phyloP scores from a whole-genome alignment of 2,329 filamentous ascomycete genomes.

The Trichoderma citrinoviride region DNA sequence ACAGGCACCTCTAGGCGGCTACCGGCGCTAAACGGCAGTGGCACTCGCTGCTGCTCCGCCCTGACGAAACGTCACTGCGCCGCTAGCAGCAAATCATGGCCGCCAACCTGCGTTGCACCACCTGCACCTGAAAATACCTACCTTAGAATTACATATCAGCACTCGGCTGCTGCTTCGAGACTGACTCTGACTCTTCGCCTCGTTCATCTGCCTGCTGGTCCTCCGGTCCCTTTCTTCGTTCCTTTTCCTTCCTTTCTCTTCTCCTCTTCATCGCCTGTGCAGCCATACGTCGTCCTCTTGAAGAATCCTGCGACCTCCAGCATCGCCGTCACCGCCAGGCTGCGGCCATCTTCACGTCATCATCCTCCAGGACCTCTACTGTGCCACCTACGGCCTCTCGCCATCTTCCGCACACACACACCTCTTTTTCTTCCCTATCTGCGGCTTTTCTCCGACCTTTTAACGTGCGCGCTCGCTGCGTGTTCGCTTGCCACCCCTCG shows the following conservation, averaged over 20 bases:
- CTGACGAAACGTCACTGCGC: conserved; percentile 5
- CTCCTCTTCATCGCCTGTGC: not conserved
- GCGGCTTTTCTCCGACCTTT: not conserved
- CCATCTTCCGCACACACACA: conserved; percentile 7
- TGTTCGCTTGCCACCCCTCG: not conserved
- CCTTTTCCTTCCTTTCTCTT: not conserved
- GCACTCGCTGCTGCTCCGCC: too few species aligned
- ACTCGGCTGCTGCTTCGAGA: not conserved
- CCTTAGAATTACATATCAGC: not conserved
- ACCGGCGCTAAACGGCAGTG: not conserved
- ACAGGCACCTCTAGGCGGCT: too few species aligned
- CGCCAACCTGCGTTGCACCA: too few species aligned
- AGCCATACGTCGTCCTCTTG: not conserved
- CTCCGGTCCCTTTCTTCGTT: not conserved
- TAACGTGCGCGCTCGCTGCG: not conserved
- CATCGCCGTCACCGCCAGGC: not conserved
- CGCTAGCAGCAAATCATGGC: not conserved
- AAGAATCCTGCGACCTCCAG: not conserved
- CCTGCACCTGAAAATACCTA: not conserved
- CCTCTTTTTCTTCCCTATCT: not conserved
- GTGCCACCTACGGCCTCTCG: not conserved
- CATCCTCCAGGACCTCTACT: not conserved
- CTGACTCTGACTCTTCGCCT: conserved; percentile 3
- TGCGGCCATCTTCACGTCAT: not conserved
- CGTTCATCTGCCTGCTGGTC: not conserved